Evolutionary conservation across 805 yeast species (phyloP), one percentile per base, ranked within the genome.

Genomic region (Wickerhamiella australiensis): DNA sequence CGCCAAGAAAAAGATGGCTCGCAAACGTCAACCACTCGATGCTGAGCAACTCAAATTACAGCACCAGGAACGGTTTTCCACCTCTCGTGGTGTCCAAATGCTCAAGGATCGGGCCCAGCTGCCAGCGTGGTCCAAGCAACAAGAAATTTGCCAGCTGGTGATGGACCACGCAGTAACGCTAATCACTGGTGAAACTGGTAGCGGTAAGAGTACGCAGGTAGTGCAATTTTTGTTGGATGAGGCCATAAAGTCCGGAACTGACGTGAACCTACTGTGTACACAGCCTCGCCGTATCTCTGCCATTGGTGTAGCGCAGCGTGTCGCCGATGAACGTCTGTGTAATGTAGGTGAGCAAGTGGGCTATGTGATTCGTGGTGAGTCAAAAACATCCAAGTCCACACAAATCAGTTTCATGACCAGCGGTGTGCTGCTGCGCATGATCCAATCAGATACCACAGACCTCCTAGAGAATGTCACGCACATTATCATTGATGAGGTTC

Each of bases 221-320:
- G 95, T 86, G 5, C 98, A 90, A 62, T 90, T 87, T 56, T 69
- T 90, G 18, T 66, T 90, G 15, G 97, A 90, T 61, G 71, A 78
- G 36, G 59, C 85, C 52, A 59, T 65, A 0, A 50, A 46, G 15
- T 5, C 33, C 9, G 74, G 74, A 0, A 61, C 63, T 9, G 76
- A 75, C 53, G 80, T 72, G 54, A 63, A 66, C 21, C 82, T 90
- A 3, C 68, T 90, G 1, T 87, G 96, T 65, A 87, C 96, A 0
- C 97, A 90, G 64, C 98, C 98, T 2, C 75, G 98, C 65, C 80
- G 97, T 71, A 88, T 90, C 50, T 85, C 96, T 1, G 86, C 96
- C 0, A 83, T 90, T 63, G 96, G 96, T 2, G 72, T 90, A 50
- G 96, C 96, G 0, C 95, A 88, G 53, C 76, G 98, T 61, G 85